phyloP scores from a whole-genome alignment of 768 basidiomycete species.

The Collybiopsis confluens region DNA sequence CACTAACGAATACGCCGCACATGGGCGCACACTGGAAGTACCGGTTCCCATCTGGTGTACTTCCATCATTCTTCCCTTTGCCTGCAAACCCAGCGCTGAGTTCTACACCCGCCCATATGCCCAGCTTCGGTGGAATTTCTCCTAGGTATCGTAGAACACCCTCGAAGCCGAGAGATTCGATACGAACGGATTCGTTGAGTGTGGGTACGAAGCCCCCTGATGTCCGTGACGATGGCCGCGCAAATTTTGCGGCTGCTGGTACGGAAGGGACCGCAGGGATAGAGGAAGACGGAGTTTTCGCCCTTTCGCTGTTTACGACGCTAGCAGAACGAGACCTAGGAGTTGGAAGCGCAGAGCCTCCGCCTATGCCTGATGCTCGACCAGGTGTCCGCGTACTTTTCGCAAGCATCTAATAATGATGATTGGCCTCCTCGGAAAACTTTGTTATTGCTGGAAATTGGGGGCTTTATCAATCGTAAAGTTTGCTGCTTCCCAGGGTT shows the following conservation, averaged over 20 bases:
- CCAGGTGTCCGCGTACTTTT: slow-evolving; percentile 2
- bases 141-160: slow-evolving; percentile 80
- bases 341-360: not conserved
- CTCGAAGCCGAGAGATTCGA: slow-evolving; percentile 87
- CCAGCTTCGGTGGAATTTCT: slow-evolving; percentile 83
- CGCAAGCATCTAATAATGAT: not conserved
- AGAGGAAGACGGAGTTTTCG: slow-evolving; percentile 1
- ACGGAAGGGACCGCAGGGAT: slow-evolving; percentile 1
- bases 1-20: slow-evolving; percentile 89
- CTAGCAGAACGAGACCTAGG: slow-evolving; percentile 3
- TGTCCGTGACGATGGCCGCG: not conserved
- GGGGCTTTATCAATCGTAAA: not conserved
- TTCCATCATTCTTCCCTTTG: slow-evolving; percentile 94
- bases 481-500: not conserved
- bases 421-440: not conserved
- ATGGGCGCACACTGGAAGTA: slow-evolving; percentile 84
- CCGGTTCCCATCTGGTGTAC: slow-evolving; percentile 49
- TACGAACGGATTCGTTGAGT: slow-evolving; percentile 45
- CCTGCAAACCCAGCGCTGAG: slow-evolving; percentile 80
- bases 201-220: not conserved
- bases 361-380: slow-evolving; percentile 1
- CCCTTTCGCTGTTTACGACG: not conserved
- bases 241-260: not conserved
- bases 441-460: not conserved
- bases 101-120: slow-evolving; percentile 93